Base-by-base conservation (phyloP, 1,284 basidiomycete genomes). In the Ustilago vetiveriae region DNA sequence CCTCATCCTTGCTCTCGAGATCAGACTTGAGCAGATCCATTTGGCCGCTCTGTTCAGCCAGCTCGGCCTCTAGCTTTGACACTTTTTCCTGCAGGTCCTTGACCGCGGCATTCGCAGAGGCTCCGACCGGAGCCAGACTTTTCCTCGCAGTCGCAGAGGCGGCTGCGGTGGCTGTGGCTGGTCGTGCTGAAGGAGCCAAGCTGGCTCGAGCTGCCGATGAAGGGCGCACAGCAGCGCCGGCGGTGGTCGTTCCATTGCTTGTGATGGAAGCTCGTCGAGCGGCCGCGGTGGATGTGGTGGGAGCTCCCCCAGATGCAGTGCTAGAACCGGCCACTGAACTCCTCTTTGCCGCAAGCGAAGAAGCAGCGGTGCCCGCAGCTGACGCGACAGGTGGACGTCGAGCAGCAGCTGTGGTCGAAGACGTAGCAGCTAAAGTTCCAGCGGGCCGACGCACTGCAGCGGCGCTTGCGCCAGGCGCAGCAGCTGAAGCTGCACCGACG, bases 81-180 rank as follows among this genome's bases (percentile, higher is more conserved):
- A 75, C 55, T 22, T 71, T 66, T 26, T 67, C 58, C 22, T 74
- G 62, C 30, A 70, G 43, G 9, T 67, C 71, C 44, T 72, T 67
- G 36, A 60, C 49, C 4, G 66, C 53, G 6, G 60, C 39, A 24
- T 50, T 38, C 3, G 70, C 21, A 2, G 52, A 26, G 27, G 53
- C 37, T 27, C 62, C 55, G 11, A 45, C 33, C n/a, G 57, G 53
- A 21, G 51, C 53, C 2, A 68, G 53, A 24, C 54, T 64, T 21
- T 46, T 58, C n/a, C 64, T 56, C 22, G 55, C 59, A 21, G 52
- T 43, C 36, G 52, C 48, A 17, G 64, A 22, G 23, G 59, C 32
- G 9, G 50, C 43, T 6, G 37, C 26, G 21, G 51, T 44, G 33
- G 17, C 49, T 19, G 51, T 48, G 29, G 21, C 49, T 22, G 59